Percentiles rank a stretch among this genome's conserved stretches.
These are phyloP conservation scores for Piedraia hortae DNA, from an alignment of 2,329 filamentous ascomycete genomes.

Conservation along the genomic window DNA sequence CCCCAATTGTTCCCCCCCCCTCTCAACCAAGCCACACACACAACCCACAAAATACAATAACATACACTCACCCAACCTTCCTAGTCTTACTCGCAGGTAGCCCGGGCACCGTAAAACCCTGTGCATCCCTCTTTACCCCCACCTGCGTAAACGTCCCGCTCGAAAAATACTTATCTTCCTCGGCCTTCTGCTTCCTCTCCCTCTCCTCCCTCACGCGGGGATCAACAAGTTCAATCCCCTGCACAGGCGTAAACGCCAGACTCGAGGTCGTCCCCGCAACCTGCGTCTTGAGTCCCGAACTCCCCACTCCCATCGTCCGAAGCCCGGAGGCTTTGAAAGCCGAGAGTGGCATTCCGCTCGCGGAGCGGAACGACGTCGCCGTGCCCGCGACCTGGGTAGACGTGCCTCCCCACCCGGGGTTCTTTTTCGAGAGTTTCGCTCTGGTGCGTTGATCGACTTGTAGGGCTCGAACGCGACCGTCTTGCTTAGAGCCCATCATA, in stretches of 20 bases:
- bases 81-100: conserved; percentile 45
- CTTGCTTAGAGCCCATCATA: conserved; percentile 76
- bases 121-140: conserved; percentile 23
- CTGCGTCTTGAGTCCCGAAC: conserved; percentile 8
- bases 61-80: conserved; percentile 4
- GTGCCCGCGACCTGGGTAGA: conserved; percentile 28
- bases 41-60: no score
- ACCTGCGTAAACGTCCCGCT: conserved; percentile 91
- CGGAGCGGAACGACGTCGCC: conserved; percentile 56
- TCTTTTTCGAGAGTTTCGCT: conserved; percentile 81
- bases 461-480: conserved; percentile 62
- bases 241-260: conserved; percentile 69
- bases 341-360: conserved; percentile 33
- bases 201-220: conserved; percentile 74
- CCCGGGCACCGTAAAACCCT: conserved; percentile 58
- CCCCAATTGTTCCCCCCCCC: not conserved
- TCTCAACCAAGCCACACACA: not conserved
- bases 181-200: conserved; percentile 69
- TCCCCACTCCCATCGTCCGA: conserved; percentile 52
- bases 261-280: conserved; percentile 28
- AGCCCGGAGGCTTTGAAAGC: conserved; percentile 57
- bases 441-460: conserved; percentile 84
- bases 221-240: conserved; percentile 83
- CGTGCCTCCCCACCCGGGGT: conserved; percentile 69
- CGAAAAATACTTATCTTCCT: conserved; percentile 91